Base-by-base conservation (phyloP, 2,329 filamentous ascomycete species). In the Dactylellina parvicollis region DNA sequence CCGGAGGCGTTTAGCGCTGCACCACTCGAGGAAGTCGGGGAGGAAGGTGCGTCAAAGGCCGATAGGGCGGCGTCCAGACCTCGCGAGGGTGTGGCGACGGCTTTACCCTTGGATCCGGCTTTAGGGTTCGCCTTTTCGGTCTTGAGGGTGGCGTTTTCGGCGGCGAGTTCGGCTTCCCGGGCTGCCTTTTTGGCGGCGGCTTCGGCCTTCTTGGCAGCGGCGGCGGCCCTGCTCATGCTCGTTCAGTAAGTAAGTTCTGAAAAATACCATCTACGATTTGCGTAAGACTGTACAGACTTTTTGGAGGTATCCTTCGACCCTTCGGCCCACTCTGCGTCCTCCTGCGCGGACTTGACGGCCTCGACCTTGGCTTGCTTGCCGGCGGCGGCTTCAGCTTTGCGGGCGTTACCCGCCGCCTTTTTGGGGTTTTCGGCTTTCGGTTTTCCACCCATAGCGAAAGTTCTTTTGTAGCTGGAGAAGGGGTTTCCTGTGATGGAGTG, bases 161-260 rank as follows among this genome's bases (percentile, higher is more conserved):
- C 92, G 66, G 88, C 89, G 36, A 92, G 83, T 22, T 93, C 83
- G 9, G 93, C 92, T 1, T 96, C 93, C 54, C 90, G 90, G 80
- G 98, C 95, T 56, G 93, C 94, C 83, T 96, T 98, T 83, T 96
- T 96, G 65, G 89, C 88, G 1, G 90, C 91, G 64, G 85, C 86
- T 79, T 96, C 92, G 64, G 90, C 90, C 77, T 90, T 92, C 82
- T 94, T 96, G 54, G 88, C 89, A 54, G 90, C 91, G 60, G 93
- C 92, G 8, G 40, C 8, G 4, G 40, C 40, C 16, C 40, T 44
- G 38, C n/a, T n/a, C n/a, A n/a, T n/a, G n/a, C n/a, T n/a, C n/a
- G n/a, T n/a, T n/a, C n/a, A n/a, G n/a, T n/a, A n/a, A n/a, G n/a
- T n/a, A n/a, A n/a, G n/a, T n/a, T n/a, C n/a, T n/a, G n/a, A n/a